phyloP scores from a whole-genome alignment of 805 yeast genomes.

The Cyberlindnera maclurae region DNA sequence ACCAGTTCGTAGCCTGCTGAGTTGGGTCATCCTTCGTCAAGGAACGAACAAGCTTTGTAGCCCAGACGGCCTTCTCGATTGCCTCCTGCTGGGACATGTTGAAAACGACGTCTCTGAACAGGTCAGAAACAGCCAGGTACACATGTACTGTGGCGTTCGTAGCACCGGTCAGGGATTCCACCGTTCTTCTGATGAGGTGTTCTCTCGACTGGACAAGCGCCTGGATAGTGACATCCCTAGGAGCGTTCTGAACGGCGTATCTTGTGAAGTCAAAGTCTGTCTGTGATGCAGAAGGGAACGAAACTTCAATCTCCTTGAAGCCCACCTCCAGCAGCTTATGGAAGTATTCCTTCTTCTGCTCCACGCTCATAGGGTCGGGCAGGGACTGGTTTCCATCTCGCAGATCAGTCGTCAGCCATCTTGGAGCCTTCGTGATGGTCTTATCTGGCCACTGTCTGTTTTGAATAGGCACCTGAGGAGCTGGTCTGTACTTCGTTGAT shows the following conservation, averaged over 20 bases:
- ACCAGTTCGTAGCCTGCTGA: conserved; percentile 58
- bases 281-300: conserved; percentile 78
- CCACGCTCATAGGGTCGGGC: conserved; percentile 77
- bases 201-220: conserved; percentile 75
- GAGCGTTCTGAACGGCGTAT: conserved; percentile 72
- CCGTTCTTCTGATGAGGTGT: conserved; percentile 64
- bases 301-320: conserved; percentile 74
- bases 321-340: conserved; percentile 67
- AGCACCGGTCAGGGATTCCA: conserved; percentile 67
- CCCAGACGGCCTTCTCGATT: conserved; percentile 59
- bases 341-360: conserved; percentile 68
- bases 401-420: conserved; percentile 75
- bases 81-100: conserved; percentile 67
- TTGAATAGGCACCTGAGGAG: conserved; percentile 46
- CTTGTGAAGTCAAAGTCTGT: conserved; percentile 78
- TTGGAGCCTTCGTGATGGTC: conserved; percentile 60
- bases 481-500: conserved; percentile 51
- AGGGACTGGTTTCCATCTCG: conserved; percentile 79
- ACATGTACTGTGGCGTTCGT: conserved; percentile 66
- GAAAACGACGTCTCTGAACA: conserved; percentile 70
- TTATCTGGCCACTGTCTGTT: conserved; percentile 70
- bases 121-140: conserved; percentile 69
- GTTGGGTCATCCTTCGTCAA: conserved; percentile 70
- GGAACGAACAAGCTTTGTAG: conserved; percentile 58
- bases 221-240: conserved; percentile 68